Conservation (phyloP, 208 protist genomes). For the Leishmania tarentolae region DNA sequence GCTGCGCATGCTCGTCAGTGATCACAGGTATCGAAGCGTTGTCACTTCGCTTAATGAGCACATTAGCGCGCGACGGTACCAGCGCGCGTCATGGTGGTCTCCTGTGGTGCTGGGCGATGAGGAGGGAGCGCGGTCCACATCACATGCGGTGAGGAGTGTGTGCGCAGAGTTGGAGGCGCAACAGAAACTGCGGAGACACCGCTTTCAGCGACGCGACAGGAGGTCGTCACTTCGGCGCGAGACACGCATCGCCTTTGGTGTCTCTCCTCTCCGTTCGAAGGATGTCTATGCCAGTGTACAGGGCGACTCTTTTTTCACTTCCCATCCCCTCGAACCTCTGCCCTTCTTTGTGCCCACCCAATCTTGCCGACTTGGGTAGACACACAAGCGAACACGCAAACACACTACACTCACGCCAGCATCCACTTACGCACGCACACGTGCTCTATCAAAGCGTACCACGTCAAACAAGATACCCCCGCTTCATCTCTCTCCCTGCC, state of each 20-base stretch:
- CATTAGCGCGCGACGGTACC: not conserved
- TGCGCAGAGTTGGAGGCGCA: not conserved
- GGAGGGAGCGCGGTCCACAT: not conserved
- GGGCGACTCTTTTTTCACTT: not conserved
- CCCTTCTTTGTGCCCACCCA: not conserved
- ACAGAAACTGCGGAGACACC: not conserved
- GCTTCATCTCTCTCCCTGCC: not conserved
- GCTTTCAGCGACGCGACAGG: not conserved
- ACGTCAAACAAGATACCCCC: not conserved
- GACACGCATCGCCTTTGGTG: not conserved
- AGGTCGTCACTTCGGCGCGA: not conserved
- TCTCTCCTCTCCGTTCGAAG: not conserved
- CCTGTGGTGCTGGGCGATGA: not conserved
- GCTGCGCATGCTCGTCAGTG: not conserved
- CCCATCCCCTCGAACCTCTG: not conserved
- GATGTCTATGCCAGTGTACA: not conserved
- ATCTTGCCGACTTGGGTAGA: not conserved
- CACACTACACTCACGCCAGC: constrained; percentile 4
- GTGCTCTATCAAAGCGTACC: not conserved
- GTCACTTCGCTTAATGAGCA: not conserved
- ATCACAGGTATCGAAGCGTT: not conserved
- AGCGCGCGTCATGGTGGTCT: not conserved
- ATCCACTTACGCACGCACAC: not conserved
- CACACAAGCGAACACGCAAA: not conserved
- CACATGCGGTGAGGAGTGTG: not conserved